These are phyloP conservation scores for Scheffersomyces titani DNA, from an alignment of 1,139 yeast genomes.

Conservation along the genomic window DNA sequence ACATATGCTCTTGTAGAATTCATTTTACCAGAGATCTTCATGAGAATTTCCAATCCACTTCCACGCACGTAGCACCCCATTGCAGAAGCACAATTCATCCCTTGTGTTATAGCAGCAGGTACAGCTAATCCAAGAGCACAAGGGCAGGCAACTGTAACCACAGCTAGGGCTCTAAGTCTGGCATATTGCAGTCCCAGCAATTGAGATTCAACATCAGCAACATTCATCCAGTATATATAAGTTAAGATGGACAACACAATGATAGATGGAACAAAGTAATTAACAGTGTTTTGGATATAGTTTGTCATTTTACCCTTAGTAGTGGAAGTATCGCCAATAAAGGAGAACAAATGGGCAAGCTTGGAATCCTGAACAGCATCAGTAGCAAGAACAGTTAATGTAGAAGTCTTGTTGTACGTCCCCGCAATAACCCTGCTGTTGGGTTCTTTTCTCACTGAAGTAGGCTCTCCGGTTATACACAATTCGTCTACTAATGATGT, in stretches of 20 bases:
- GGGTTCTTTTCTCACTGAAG: neutral
- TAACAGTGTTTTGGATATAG: neutral
- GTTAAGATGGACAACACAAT: neutral
- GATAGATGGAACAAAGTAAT: neutral
- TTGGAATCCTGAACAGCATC: neutral
- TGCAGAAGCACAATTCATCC: neutral
- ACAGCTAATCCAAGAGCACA: neutral
- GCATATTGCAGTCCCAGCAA: neutral
- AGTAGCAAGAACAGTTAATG: neutral
- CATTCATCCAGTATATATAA: neutral
- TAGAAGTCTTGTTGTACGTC: neutral
- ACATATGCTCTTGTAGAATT: neutral
- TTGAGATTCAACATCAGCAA: neutral
- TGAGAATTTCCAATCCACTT: neutral
- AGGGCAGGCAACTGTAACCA: neutral
- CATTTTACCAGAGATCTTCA: neutral
- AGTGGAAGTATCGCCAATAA: neutral
- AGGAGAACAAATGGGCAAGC: neutral
- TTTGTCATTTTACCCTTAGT: neutral
- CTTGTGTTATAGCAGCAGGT: neutral
- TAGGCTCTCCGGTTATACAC: neutral
- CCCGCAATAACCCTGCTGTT: neutral
- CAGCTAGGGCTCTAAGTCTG: neutral
- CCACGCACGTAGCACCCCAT: neutral
- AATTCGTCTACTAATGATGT: neutral